These are phyloP conservation scores for Fusarium sp. DNA, from an alignment of 2,329 filamentous ascomycete genomes.

Conservation along the genomic window DNA sequence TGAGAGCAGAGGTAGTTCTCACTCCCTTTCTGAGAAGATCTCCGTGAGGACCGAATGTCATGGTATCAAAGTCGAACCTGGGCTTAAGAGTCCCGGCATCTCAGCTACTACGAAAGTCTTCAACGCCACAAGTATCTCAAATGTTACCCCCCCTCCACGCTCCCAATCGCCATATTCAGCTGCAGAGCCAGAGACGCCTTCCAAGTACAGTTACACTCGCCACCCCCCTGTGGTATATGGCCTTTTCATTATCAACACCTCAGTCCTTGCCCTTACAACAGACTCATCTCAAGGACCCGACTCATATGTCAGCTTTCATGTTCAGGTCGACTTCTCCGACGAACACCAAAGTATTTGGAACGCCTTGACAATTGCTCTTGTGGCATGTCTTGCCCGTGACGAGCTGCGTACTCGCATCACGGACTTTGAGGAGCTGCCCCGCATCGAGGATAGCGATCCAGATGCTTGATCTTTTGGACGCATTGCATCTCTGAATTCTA, in stretches of 20 bases:
- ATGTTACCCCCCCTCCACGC: not conserved
- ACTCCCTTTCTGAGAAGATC: constrained; percentile 26
- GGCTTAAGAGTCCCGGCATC: constrained; percentile 17
- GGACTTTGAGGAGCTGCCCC: constrained; percentile 52
- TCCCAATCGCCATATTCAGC: constrained; percentile 4
- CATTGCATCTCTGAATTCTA: not conserved
- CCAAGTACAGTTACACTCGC: constrained; percentile 43
- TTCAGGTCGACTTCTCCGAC: constrained; percentile 56
- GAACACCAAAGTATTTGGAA: constrained; percentile 59
- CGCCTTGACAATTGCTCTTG: constrained; percentile 57
- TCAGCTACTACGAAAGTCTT: not conserved
- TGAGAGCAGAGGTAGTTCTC: constrained; percentile 1
- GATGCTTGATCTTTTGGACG: constrained; percentile 49
- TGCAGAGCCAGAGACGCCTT: constrained; percentile 14
- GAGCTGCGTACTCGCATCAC: constrained; percentile 51
- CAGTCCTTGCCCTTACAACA: constrained; percentile 55
- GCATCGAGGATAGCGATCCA: constrained; percentile 53
- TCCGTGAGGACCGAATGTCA: constrained; percentile 6
- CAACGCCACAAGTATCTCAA: not conserved
- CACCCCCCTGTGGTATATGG: constrained; percentile 58
- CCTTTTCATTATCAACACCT: constrained; percentile 56
- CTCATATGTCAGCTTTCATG: constrained; percentile 57
- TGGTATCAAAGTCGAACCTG: constrained; percentile 25
- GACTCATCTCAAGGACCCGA: constrained; percentile 53
- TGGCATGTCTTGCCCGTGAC: constrained; percentile 56